Evolutionary conservation across 805 yeast species (phyloP), one percentile per base, ranked within the genome.

Genomic region (Kazachstania viticola): DNA sequence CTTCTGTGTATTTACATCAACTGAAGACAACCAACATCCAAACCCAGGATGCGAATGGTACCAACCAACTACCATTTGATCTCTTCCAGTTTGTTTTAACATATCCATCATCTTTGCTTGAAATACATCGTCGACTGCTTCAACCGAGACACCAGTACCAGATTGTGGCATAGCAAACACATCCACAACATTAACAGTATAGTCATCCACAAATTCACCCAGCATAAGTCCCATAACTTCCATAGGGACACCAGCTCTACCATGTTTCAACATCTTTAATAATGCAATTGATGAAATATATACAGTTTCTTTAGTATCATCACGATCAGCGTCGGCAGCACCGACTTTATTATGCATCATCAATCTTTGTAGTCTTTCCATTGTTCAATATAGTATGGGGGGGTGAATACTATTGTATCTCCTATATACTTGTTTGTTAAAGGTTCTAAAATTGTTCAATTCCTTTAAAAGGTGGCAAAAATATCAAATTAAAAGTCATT

Each of bases 161-260:
- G 85, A 75, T 63, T 91, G 98, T 14, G 99, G 99, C 99, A 91
- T 91, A 34, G 98, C 98, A 67, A 91, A 91, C 31, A 93, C 98
- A 54, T 91, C 99, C 34, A 84, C 84, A 25, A 91, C 99, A 48
- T 87, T 94, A 24, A 91, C 91, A 1, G 98, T 91, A 58, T 80
- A 88, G 39, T 91, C 97, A 56, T 91, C 98, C 17, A 91, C 91
- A 60, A 91, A 88, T 46, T 88, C 96, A 28, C 99, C 99, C 39
- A 93, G 69, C 99, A 91, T 91, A 42, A 91, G 67, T 3, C 99
- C 99, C 99, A 91, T 91, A 13, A 75, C 82, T 53, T 75, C 82
- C 81, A 75, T 75, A n/a, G 81, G 81, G 26, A 75, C 81, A 56
- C 93, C 91, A 2, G 91, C 88, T 52, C 97, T 71, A 23, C 97